Conservation (phyloP, 2,329 filamentous ascomycete genomes). For the Acrocalymma vagum region DNA sequence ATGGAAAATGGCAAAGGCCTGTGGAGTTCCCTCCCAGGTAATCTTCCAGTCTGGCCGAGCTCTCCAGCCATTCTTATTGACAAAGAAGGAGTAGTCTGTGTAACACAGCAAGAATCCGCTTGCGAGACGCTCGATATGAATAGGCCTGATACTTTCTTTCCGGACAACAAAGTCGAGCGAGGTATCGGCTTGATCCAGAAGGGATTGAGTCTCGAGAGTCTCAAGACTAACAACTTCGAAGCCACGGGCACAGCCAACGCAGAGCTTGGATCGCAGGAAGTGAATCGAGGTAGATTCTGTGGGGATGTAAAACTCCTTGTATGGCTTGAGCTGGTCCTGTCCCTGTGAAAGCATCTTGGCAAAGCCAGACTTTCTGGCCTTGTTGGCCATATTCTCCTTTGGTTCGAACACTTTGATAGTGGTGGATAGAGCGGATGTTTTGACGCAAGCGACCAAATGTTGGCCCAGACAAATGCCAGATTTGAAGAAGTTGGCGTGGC, state of each 20-base stretch:
- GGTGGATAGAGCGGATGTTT: slow-evolving; percentile 89
- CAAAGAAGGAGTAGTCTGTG: slow-evolving; percentile 98
- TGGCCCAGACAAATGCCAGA: slow-evolving; percentile 93
- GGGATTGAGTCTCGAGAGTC: slow-evolving; percentile 95
- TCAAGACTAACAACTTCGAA: slow-evolving; percentile 98
- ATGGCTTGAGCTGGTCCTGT: slow-evolving; percentile 90
- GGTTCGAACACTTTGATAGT: slow-evolving; percentile 99
- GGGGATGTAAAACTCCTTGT: slow-evolving; percentile 93
- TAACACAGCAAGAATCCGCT: slow-evolving; percentile 98
- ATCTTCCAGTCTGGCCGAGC: slow-evolving; percentile 96
- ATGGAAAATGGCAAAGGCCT: slow-evolving; percentile 91
- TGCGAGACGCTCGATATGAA: slow-evolving; percentile 96
- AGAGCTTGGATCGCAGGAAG: slow-evolving; percentile 95
- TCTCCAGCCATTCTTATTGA: slow-evolving; percentile 98
- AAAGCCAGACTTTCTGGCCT: slow-evolving; percentile 94
- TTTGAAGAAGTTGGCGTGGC: slow-evolving; percentile 98
- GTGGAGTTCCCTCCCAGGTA: slow-evolving; percentile 94
- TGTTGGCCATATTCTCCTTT: slow-evolving; percentile 91
- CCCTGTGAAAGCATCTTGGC: slow-evolving; percentile 94
- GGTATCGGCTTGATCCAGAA: slow-evolving; percentile 96
- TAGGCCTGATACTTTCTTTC: slow-evolving; percentile 91
- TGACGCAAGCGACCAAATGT: slow-evolving; percentile 95
- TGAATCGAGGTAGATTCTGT: slow-evolving; percentile 98
- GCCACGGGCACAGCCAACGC: slow-evolving; percentile 92
- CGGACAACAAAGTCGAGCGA: slow-evolving; percentile 96